Percentiles rank a stretch among this genome's conserved stretches.
These are phyloP conservation scores for Paramecium tetraurelia DNA, from an alignment of 73 alveolate genomes.

Conservation along the genomic window DNA sequence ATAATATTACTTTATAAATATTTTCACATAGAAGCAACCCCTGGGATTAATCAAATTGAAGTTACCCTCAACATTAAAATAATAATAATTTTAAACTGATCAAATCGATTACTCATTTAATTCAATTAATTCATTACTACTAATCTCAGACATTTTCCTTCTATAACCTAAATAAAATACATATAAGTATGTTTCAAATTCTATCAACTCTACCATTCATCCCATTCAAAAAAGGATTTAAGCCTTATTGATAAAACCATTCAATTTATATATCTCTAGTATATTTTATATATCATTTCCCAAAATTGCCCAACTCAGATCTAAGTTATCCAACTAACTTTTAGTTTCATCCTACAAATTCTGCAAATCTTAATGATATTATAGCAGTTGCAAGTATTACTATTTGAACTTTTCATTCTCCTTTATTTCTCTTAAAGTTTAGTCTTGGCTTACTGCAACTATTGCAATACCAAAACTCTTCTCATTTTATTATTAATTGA, in stretches of 20 bases:
- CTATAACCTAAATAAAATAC: background rate
- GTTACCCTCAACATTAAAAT: background rate
- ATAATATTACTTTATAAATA: background rate
- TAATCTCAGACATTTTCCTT: too few species aligned
- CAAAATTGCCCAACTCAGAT: background rate
- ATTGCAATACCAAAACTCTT: background rate
- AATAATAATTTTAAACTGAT: background rate
- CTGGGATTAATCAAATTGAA: background rate
- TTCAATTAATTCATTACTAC: background rate
- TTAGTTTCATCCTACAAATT: background rate
- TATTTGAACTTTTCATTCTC: constrained; percentile 23
- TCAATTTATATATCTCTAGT: background rate
- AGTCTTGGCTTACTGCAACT: constrained; percentile 33
- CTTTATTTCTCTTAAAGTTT: background rate
- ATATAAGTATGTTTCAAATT: too few species aligned
- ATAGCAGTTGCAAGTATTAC: background rate
- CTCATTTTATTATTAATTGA: background rate
- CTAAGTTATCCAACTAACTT: background rate
- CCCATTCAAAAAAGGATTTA: too few species aligned
- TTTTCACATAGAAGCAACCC: background rate
- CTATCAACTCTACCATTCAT: background rate
- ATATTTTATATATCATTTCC: background rate
- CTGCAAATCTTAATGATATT: background rate
- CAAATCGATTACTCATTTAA: background rate
- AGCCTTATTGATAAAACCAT: background rate